Evolutionary conservation across 495 filamentous ascomycete genomes (phyloP).

Genomic region (Tuber borchii): DNA sequence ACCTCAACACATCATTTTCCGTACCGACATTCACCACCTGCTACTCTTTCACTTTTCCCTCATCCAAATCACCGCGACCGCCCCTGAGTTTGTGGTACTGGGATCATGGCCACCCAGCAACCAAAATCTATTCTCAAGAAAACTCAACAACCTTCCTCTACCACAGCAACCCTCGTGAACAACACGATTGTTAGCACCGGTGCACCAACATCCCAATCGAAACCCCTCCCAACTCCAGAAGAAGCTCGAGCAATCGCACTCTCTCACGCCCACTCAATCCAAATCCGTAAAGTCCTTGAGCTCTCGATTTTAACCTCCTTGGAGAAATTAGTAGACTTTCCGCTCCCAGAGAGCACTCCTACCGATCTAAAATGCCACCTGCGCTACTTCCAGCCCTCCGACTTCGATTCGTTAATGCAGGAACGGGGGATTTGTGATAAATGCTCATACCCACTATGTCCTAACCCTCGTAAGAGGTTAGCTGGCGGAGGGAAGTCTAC

Average conservation of each 20-base stretch:
- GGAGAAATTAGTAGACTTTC: constrained; percentile 59
- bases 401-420: constrained; percentile 78
- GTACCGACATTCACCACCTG: background rate
- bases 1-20: constrained; percentile 8
- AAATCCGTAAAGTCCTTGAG: constrained; percentile 68
- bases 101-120: constrained; percentile 37
- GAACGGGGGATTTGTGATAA: constrained; percentile 73
- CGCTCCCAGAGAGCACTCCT: constrained; percentile 50
- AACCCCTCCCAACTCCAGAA: constrained; percentile 46
- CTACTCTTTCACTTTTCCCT: background rate
- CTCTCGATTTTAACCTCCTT: constrained; percentile 61
- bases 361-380: constrained; percentile 55
- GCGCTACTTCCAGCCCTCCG: constrained; percentile 66
- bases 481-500: constrained; percentile 47
- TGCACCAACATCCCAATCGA: constrained; percentile 38
- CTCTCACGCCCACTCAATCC: constrained; percentile 71
- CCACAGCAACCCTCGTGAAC: constrained; percentile 27
- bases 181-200: constrained; percentile 33
- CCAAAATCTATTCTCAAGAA: constrained; percentile 58
- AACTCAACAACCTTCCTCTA: constrained; percentile 43
- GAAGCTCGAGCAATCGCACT: constrained; percentile 59
- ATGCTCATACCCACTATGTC: constrained; percentile 82
- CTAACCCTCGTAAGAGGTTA: constrained; percentile 46
- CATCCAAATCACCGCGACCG: background rate
- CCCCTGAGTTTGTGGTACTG: background rate